Evolutionary conservation across 2,329 filamentous ascomycete species (phyloP), one percentile per base, ranked within the genome.

Genomic region (Ceratocystis alfenasii): DNA sequence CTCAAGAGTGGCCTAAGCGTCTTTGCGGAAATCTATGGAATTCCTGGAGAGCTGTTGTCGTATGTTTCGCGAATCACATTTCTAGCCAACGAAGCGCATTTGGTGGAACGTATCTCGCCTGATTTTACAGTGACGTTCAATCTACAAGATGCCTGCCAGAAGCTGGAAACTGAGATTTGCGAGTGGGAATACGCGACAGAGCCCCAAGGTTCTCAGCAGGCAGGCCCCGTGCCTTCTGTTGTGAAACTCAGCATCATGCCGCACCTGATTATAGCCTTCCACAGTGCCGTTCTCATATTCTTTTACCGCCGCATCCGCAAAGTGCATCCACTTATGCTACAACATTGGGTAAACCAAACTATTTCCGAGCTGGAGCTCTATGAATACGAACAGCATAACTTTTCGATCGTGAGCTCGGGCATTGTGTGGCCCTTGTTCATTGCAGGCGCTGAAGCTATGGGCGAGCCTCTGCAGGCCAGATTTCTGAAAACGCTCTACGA

Each of bases 11-110:
- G 74, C 0, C 71, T 73, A 0, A 78, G 77, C 0, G 70, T 80
- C 0, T 80, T 78, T 28, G 76, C 76, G 0, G 74, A 77, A 25
- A 78, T 79, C 1, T 79, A 77, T 28, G 77, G 77, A 0, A 72
- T 79, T 5, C 77, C 77, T 0, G 77, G 79, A 60, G 71, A 74
- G 0, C 73, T 75, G 25, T 70, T 79, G 66, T 73, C 75, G 0
- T 71, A 78, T 1, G 65, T 78, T 2, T 78, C 77, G 0, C 74
- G 76, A 12, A 73, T 76, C 0, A 76, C 78, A 15, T 75, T 76
- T 2, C 70, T 80, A 0, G 76, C 73, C 0, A 78, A 77, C 22
- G 76, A 78, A 53, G 78, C 77, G 66, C 66, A 55, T 15, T 60
- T 65, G 28, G 71, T 59, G 5, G 30, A 22, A 8, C 30, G 48